Evolutionary conservation across 2,329 filamentous ascomycete species (phyloP), one percentile per base, ranked within the genome.

Genomic region (Microcyclospora pomicola): DNA sequence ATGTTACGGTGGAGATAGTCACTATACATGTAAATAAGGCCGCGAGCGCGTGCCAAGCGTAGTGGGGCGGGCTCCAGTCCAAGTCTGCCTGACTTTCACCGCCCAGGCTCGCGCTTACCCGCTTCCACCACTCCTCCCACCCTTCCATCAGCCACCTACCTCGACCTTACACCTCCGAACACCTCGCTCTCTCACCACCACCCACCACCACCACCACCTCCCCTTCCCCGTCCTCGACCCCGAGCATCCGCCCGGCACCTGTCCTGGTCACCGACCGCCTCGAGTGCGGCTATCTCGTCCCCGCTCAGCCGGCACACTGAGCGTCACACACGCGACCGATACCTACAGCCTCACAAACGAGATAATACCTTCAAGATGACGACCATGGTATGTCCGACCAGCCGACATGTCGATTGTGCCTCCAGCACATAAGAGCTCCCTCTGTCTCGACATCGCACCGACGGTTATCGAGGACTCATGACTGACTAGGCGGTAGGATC

Each of bases 401-500:
- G 52, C 56, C 47, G 30, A 30, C 36, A 35, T 34, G 35, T 31
- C 31, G 31, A 16, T 12, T 16, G 53, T 55, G 55, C 55, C 50
- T 51, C 50, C 46, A 48, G 54, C 53, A 48, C 48, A 54, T 52
- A 35, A 15, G 9, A 10, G 35, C 32, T 9, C 14, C 36, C 14
- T 27, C 35, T 15, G n/a, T 35, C 33, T 34, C 29, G 15, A 15
- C 9, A 34, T 35, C 31, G 33, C 19, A 19, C 30, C 16, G 10
- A 16, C 13, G 27, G 29, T 19, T 13, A 10, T 29, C 28, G 27
- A 24, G 30, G 15, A 39, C 24, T 42, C n/a, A 52, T 54, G 57
- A 24, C 59, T 64, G 53, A 63, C 49, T 39, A 12, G 33, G 15
- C 39, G 31, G 37, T 56, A 96, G 88, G 91, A 98, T 77, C 79